A percentile compares a stretch with the other conserved stretches of the same genome.
Evolutionary conservation across 1,284 basidiomycete species (phyloP).

Genomic region (Macrocystidia cucumis): DNA sequence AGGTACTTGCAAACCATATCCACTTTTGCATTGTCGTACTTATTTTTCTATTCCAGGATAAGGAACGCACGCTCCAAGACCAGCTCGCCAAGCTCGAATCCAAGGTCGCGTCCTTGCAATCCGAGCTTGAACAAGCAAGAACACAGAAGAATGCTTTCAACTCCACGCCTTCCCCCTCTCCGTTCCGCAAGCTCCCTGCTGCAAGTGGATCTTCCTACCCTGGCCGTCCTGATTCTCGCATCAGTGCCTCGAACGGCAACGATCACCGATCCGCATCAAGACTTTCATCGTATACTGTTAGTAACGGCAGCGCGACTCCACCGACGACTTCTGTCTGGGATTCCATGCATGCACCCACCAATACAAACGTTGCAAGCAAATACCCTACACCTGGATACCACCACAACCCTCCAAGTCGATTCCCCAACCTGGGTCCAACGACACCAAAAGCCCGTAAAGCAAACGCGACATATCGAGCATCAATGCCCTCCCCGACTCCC

Average conservation of each 20-base stretch:
- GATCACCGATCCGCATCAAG: conserved; percentile 25
- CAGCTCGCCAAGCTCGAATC: conserved; percentile 56
- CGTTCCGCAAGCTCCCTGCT: conserved; percentile 26
- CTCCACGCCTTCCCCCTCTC: conserved; percentile 16
- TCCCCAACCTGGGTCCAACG: conserved; percentile 28
- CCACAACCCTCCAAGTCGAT: conserved; percentile 22
- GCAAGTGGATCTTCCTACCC: conserved; percentile 32
- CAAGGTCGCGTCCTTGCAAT: conserved; percentile 51
- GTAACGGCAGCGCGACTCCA: conserved; percentile 35
- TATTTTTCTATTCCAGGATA: conserved; percentile 41
- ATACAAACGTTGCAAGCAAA: conserved; percentile 18
- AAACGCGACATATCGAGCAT: conserved; percentile 17
- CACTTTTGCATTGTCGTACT: conserved; percentile 4
- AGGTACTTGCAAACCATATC: conserved; percentile 47
- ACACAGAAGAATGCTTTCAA: conserved; percentile 21
- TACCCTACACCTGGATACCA: conserved; percentile 8
- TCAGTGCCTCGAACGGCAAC: conserved; percentile 48
- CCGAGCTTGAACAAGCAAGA: conserved; percentile 49
- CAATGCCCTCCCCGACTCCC: conserved; percentile 60
- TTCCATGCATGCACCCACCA: conserved; percentile 64
- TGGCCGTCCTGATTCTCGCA: conserved; percentile 64
- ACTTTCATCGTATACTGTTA: conserved; percentile 17
- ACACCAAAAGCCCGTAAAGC: conserved; percentile 31
- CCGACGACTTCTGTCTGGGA: conserved; percentile 56
- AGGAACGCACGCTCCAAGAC: conserved; percentile 58